phyloP scores from a whole-genome alignment of 305 asterid genomes.

The Salvia sclarea region DNA sequence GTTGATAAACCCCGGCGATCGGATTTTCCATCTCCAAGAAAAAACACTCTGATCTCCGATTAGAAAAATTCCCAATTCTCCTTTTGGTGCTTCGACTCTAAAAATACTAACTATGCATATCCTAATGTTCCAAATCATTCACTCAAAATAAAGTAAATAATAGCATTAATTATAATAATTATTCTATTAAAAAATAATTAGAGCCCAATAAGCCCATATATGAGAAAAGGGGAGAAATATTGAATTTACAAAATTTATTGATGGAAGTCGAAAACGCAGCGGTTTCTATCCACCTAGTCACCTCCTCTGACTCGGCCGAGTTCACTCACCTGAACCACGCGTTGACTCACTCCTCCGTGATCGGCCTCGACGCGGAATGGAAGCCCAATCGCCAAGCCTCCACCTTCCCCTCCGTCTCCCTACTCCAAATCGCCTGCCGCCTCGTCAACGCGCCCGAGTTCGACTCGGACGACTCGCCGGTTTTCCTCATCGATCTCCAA shows the following conservation, averaged over 20 bases:
- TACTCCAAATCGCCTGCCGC: constrained; percentile 88
- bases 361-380: constrained; percentile 97
- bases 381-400: constrained; percentile 61
- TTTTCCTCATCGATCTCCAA: constrained; percentile 75
- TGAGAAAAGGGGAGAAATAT: not conserved
- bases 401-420: constrained; percentile 74
- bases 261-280: constrained; percentile 45
- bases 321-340: constrained; percentile 55
- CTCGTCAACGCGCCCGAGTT: constrained; percentile 38
- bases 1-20: too few species aligned
- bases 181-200: too few species aligned
- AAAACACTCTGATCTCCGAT: too few species aligned
- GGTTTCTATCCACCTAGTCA: constrained; percentile 48
- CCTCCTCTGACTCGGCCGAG: constrained; percentile 64
- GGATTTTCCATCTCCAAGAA: too few species aligned
- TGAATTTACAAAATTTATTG: not conserved
- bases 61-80: too few species aligned
- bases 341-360: constrained; percentile 58
- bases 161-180: too few species aligned
- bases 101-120: too few species aligned
- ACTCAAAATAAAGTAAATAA: not conserved
- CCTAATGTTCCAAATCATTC: not conserved
- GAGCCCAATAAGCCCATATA: constrained; percentile 24
- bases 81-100: too few species aligned
- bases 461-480: constrained; percentile 42